Evolutionary conservation across 257 asterid genomes (phyloP).

Genomic region (Gentiana dahurica): DNA sequence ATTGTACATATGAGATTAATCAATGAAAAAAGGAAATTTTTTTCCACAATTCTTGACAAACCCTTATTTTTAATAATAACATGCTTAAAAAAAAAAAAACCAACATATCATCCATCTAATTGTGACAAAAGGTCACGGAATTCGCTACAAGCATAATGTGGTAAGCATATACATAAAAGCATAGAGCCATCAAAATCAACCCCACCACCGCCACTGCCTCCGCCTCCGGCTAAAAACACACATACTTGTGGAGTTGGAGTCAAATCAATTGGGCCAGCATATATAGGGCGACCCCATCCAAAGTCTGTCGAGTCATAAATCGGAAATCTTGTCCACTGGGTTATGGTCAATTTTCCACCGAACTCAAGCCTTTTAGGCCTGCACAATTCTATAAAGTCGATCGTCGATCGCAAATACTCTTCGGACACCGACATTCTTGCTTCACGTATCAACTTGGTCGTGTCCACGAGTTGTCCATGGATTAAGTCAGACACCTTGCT

Average conservation of each 20-base stretch:
- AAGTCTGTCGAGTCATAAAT: slow-evolving; percentile 71
- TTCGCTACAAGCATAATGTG: slow-evolving; percentile 47
- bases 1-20: no score
- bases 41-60: no score
- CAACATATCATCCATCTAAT: no score
- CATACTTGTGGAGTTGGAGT: slow-evolving; percentile 91
- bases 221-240: slow-evolving; percentile 45
- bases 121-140: slow-evolving; percentile 33
- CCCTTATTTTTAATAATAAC: no score
- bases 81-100: no score
- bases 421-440: slow-evolving; percentile 55
- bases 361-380: slow-evolving; percentile 83
- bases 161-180: slow-evolving; percentile 85
- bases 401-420: slow-evolving; percentile 68
- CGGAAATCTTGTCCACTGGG: slow-evolving; percentile 90
- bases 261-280: slow-evolving; percentile 83
- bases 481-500: slow-evolving; percentile 38
- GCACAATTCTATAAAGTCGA: slow-evolving; percentile 48
- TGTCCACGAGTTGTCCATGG: slow-evolving; percentile 23
- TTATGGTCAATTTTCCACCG: slow-evolving; percentile 67
- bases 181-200: slow-evolving; percentile 42
- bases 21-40: no score
- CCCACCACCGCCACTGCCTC: slow-evolving; percentile 6
- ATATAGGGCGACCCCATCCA: slow-evolving; percentile 82
- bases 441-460: slow-evolving; percentile 34